Evolutionary conservation across 2,329 filamentous ascomycete species (phyloP).

Genomic region (Drechslerella dactyloides): DNA sequence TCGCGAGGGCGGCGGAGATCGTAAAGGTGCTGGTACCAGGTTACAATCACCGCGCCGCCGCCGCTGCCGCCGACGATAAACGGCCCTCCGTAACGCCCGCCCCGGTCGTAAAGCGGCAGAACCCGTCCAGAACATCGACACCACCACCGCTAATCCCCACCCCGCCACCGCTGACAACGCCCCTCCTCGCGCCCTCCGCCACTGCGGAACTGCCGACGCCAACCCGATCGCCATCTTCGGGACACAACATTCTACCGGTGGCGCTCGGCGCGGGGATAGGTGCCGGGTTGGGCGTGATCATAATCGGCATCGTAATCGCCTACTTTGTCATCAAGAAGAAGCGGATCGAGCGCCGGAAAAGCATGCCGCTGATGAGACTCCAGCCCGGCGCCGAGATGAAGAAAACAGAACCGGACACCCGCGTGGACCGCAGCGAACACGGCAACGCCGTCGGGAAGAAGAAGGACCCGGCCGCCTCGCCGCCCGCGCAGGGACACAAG

Average conservation of each 20-base stretch:
- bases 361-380: slow-evolving; percentile 21
- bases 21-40: no score
- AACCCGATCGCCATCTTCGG: background rate
- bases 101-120: slow-evolving; percentile 25
- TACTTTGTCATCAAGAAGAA: slow-evolving; percentile 48
- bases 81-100: no score
- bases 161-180: slow-evolving; percentile 38
- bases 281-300: slow-evolving; percentile 36
- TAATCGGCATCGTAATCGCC: slow-evolving; percentile 34
- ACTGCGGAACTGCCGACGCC: slow-evolving; percentile 1
- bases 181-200: slow-evolving; percentile 13
- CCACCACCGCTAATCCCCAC: background rate
- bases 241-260: slow-evolving; percentile 39
- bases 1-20: no score
- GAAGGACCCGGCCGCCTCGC: slow-evolving; percentile 8
- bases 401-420: slow-evolving; percentile 14
- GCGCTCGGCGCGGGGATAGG: slow-evolving; percentile 44
- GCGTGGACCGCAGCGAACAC: slow-evolving; percentile 31
- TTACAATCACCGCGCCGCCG: no score
- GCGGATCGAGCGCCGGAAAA: slow-evolving; percentile 40
- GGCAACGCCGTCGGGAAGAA: slow-evolving; percentile 45
- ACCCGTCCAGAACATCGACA: slow-evolving; percentile 10
- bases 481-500: slow-evolving; percentile 24
- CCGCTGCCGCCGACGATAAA: no score
- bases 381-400: slow-evolving; percentile 28